Evolutionary conservation across 2,329 filamentous ascomycete species (phyloP), one percentile per base, ranked within the genome.

Genomic region (Ophiosphaerella herpotricha): DNA sequence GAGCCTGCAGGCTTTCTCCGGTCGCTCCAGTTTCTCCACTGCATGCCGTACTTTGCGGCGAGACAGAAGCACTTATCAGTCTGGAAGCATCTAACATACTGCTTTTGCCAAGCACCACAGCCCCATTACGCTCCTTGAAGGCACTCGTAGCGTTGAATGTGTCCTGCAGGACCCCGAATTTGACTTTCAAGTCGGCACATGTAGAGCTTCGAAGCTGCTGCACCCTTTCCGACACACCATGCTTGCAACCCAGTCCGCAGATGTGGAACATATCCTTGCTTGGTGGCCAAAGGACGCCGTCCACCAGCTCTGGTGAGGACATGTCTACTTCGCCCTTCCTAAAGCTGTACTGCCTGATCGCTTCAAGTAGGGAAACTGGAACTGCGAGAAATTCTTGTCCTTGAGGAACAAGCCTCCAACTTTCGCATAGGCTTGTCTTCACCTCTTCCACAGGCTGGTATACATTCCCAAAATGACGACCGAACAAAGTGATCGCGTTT

Each of bases 401-500:
- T 11, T 4, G 40, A 5, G 40, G 40, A 11, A 43, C 14, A 13
- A 5, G 34, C 14, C 4, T 35, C 40, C 40, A 36, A 7, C 35
- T 29, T 18, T 21, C 18, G 40, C 40, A 43, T 12, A 43, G 18
- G 4, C 7, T 2, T 16, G 11, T 35, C 31, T 23, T 23, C 24
- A 24, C 8, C n/a, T 13, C 12, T 21, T 43, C 16, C 11, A 18
- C 35, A 23, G 38, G 31, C 35, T 12, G 32, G 13, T 48, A 48
- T 9, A 48, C 3, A 14, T 42, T 23, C 16, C 33, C 46, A 32
- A 43, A 48, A 7, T 37, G n/a, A 32, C 39, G 34, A n/a, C 39
- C 39, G 14, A 43, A 43, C 5, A 48, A 12, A 2, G 44, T 43
- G 14, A 48, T 38, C 6, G 32, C 39, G 33, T 43, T 4, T 13